Base-by-base conservation (phyloP, 148 eudicot genomes). In the Chenopodium suecicum region DNA sequence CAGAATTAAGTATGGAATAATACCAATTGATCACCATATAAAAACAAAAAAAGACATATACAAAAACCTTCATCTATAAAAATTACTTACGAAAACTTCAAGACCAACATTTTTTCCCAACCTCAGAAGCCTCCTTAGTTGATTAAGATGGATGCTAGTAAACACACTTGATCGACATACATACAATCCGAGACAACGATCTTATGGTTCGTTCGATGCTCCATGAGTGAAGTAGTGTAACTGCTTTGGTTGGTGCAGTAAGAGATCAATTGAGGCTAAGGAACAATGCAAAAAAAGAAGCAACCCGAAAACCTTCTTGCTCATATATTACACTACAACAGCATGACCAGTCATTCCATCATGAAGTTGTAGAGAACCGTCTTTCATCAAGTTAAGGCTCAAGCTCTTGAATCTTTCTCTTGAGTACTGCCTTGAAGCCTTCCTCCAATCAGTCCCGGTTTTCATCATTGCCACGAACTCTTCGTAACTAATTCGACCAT, bases 391-490 rank as follows among this genome's bases (percentile, higher is more conserved):
- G 82, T 88, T 91, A 22, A 94, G 76, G 72, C 98, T 92, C 83
- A 94, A 87, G 85, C 92, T 91, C 82, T 92, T 90, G 82, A 91
- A 92, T 81, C 97, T 89, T 79, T 92, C 97, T 79, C 97, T 92
- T n/a, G 97, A 94, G 76, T 94, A 94, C 29, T 94, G 97, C 46
- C 97, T 86, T 19, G 98, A 94, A 17, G 94, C 98, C 86, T 92
- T 94, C 80, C 98, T 92, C 97, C 98, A 94, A 83, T 92, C 98
- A 44, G 97, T 92, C 66, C 98, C 98, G 0, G 97, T 84, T 87
- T 94, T 94, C 98, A 94, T 94, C 98, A 94, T 94, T 32, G 92
- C 93, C 7, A 94, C 92, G 68, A 94, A 94, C 84, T 94, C 98
- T 31, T 94, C 98, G 16, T 88, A 94, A 73, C 97, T 92, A 58